Conservation (phyloP, 2,329 filamentous ascomycete genomes). For the Colletotrichum euphorbiae region DNA sequence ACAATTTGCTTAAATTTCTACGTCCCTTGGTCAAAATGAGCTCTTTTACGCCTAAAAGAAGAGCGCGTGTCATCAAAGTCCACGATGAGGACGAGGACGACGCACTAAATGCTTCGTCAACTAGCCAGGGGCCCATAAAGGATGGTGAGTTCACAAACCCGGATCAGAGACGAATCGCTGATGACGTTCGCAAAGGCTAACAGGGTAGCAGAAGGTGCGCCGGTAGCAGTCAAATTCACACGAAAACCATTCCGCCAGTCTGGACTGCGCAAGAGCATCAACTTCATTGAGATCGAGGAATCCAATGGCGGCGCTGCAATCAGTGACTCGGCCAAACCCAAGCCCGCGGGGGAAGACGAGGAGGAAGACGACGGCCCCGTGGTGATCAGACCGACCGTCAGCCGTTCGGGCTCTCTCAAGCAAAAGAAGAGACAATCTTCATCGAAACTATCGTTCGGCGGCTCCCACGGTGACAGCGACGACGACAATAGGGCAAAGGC, state of each 20-base stretch:
- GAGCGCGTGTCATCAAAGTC: constrained; percentile 81
- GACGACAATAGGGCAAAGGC: constrained; percentile 64
- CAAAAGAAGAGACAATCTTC: constrained; percentile 76
- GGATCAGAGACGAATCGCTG: constrained; percentile 42
- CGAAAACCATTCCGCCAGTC: constrained; percentile 70
- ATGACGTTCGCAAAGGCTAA: constrained; percentile 43
- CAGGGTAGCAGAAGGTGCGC: constrained; percentile 18
- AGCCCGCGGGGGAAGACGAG: constrained; percentile 48
- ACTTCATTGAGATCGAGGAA: constrained; percentile 52
- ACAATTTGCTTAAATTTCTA: neutral
- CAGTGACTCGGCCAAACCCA: constrained; percentile 23
- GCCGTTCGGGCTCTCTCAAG: constrained; percentile 61
- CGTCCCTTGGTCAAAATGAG: constrained; percentile 56
- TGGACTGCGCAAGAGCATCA: constrained; percentile 67
- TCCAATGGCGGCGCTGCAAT: constrained; percentile 33
- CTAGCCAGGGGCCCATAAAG: constrained; percentile 45
- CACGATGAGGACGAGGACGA: constrained; percentile 72
- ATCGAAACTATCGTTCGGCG: constrained; percentile 81
- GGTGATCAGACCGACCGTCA: constrained; percentile 61
- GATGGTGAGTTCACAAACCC: constrained; percentile 51
- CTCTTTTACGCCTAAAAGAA: constrained; percentile 69
- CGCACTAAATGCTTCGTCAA: constrained; percentile 34
- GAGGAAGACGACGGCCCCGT: constrained; percentile 60
- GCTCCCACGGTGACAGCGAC: constrained; percentile 57
- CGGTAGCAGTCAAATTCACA: constrained; percentile 41